A percentile compares a stretch with the other conserved stretches of the same genome.
Conservation (phyloP, 2,329 filamentous ascomycete species). For the Aspergillus brunneoviolaceus region DNA sequence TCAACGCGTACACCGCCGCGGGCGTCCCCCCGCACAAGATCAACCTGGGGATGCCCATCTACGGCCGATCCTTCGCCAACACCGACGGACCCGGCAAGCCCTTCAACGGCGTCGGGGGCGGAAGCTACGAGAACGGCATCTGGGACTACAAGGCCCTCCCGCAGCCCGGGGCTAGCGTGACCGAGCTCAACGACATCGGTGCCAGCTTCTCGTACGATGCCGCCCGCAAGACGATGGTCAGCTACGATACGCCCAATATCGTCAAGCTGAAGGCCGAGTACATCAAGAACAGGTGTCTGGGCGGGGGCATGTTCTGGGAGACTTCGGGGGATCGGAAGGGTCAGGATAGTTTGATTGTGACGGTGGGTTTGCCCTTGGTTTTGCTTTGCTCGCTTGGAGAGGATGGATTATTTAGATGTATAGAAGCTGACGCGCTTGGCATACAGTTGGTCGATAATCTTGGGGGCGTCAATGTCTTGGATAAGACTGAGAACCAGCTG, state of each 20-base stretch:
- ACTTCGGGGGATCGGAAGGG: constrained; percentile 72
- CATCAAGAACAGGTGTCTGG: constrained; percentile 65
- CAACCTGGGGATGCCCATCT: constrained; percentile 87
- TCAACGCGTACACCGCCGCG: constrained; percentile 66
- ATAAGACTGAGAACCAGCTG: constrained; percentile 12
- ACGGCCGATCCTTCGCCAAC: constrained; percentile 78
- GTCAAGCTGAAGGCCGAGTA: constrained; percentile 70
- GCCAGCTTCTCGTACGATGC: constrained; percentile 74
- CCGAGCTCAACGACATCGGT: constrained; percentile 58
- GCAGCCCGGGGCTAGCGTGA: constrained; percentile 61
- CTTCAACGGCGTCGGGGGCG: constrained; percentile 72
- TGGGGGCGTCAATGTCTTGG: not conserved
- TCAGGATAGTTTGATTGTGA: constrained; percentile 65
- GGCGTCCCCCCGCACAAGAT: constrained; percentile 71
- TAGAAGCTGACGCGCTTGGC: no score
- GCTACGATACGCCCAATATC: constrained; percentile 71
- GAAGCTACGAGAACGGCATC: constrained; percentile 80
- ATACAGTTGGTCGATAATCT: not conserved
- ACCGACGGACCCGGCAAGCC: constrained; percentile 71
- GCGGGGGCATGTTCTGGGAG: constrained; percentile 98
- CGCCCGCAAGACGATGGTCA: constrained; percentile 62
- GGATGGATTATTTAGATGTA: no score
- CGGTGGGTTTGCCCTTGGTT: constrained; percentile 30
- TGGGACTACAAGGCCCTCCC: constrained; percentile 89
- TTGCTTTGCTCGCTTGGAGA: not conserved